Conservation (phyloP, 495 filamentous ascomycete species). For the Bacidia gigantensis region DNA sequence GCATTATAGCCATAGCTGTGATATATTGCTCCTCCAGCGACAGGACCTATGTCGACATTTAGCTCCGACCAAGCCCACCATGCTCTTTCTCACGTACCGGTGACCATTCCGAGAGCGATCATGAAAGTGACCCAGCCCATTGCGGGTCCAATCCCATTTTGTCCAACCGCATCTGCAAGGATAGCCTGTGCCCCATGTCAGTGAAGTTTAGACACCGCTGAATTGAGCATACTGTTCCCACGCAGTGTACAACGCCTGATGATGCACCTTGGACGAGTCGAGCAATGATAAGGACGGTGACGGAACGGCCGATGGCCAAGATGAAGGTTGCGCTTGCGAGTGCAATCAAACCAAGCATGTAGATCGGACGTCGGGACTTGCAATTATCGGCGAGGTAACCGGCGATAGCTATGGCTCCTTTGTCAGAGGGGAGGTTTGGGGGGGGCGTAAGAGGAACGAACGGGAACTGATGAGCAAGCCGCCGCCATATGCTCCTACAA, state of each 20-base stretch:
- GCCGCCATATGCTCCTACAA: conserved; percentile 61
- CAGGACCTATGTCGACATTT: conserved; percentile 17
- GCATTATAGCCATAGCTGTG: conserved; percentile 30
- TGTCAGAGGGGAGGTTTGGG: not conserved
- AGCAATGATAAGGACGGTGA: conserved; percentile 38
- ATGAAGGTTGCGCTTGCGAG: conserved; percentile 41
- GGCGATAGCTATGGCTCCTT: conserved; percentile 16
- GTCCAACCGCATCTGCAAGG: conserved; percentile 43
- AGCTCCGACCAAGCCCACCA: not conserved
- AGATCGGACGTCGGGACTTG: conserved; percentile 38
- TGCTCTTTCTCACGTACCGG: conserved; percentile 20
- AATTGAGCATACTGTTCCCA: conserved; percentile 28
- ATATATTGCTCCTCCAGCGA: conserved; percentile 38
- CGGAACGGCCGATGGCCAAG: conserved; percentile 36
- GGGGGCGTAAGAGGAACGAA: conserved; percentile 20
- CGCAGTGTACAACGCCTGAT: conserved; percentile 45
- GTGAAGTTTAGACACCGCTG: not conserved
- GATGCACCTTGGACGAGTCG: conserved; percentile 46
- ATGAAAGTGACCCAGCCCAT: conserved; percentile 58
- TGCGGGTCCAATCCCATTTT: conserved; percentile 38
- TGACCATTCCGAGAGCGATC: conserved; percentile 39
- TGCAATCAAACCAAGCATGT: conserved; percentile 41
- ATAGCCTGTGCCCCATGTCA: conserved; percentile 24
- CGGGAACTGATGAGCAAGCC: conserved; percentile 47
- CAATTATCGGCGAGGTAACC: conserved; percentile 44